phyloP scores from a whole-genome alignment of 2,329 filamentous ascomycete genomes.

The Fusarium lateritium region DNA sequence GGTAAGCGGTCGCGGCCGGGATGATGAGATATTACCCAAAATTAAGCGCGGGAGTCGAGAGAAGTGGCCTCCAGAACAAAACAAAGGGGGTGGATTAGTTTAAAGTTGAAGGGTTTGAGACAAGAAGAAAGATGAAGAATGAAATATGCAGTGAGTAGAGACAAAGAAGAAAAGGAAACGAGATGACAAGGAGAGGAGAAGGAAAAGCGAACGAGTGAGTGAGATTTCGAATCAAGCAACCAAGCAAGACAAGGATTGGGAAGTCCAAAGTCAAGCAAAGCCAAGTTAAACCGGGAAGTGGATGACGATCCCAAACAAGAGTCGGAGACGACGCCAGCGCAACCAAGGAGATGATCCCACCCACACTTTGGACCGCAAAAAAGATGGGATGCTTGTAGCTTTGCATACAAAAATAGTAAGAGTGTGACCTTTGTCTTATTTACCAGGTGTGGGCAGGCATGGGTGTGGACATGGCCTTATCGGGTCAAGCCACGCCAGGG shows the following conservation, averaged over 20 bases:
- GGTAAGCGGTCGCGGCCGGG: conserved; percentile 31
- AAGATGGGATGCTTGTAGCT: conserved; percentile 29
- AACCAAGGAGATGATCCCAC: conserved; percentile 38
- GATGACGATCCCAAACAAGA: conserved; percentile 49
- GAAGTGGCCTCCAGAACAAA: conserved; percentile 32
- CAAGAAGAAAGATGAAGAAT: conserved; percentile 22
- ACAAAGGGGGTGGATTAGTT: conserved; percentile 30
- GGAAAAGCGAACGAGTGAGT: conserved; percentile 28
- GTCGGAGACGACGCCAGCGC: conserved; percentile 23
- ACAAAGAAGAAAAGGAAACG: conserved; percentile 16
- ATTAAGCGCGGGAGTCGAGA: conserved; percentile 33
- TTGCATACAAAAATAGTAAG: conserved; percentile 13
- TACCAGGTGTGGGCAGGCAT: conserved; percentile 9
- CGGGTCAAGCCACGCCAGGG: conserved; percentile 47
- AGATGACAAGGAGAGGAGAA: conserved; percentile 20
- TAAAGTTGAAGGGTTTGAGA: conserved; percentile 26
- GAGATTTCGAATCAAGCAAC: conserved; percentile 25
- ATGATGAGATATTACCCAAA: conserved; percentile 40
- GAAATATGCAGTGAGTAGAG: conserved; percentile 22
- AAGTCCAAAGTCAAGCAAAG: conserved; percentile 27
- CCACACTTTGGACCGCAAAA: conserved; percentile 18
- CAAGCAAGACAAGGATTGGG: conserved; percentile 1
- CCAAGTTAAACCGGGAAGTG: conserved; percentile 45
- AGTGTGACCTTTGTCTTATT: conserved; percentile 35
- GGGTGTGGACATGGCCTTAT: conserved; percentile 45